Percentiles rank a stretch among this genome's conserved stretches.
phyloP scores from a whole-genome alignment of 805 yeast genomes.

The Cyberlindnera subsufficiens region DNA sequence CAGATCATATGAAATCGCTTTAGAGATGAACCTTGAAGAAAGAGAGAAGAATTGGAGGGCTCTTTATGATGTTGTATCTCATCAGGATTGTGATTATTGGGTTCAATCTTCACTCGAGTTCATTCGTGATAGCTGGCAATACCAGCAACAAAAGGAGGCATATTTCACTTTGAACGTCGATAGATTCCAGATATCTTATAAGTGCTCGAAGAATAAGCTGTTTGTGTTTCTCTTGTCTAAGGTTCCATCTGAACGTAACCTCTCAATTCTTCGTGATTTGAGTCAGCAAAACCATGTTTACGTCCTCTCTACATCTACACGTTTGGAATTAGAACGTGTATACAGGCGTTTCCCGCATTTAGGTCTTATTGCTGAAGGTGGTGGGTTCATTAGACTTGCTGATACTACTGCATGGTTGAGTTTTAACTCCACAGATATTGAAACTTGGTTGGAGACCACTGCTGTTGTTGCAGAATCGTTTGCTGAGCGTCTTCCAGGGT shows the following conservation, averaged over 20 bases:
- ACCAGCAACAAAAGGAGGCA: conserved; percentile 36
- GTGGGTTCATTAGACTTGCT: conserved; percentile 65
- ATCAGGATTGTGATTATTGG: conserved; percentile 76
- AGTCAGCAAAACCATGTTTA: conserved; percentile 56
- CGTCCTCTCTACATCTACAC: conserved; percentile 59
- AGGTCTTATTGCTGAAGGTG: conserved; percentile 88
- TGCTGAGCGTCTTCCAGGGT: conserved; percentile 76
- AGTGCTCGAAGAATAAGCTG: conserved; percentile 29
- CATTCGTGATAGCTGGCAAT: conserved; percentile 48
- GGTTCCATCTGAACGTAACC: conserved; percentile 57
- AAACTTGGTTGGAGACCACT: conserved; percentile 57
- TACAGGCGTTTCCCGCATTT: conserved; percentile 62
- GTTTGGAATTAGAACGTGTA: conserved; percentile 58
- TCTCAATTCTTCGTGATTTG: conserved; percentile 54
- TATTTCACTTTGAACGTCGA: conserved; percentile 27
- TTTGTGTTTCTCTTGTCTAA: conserved; percentile 42
- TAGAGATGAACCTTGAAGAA: conserved; percentile 60
- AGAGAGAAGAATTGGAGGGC: conserved; percentile 55
- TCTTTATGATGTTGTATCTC: conserved; percentile 51
- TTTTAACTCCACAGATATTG: conserved; percentile 12
- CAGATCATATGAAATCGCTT: conserved; percentile 53
- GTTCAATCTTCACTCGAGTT: conserved; percentile 47
- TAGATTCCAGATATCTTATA: conserved; percentile 24
- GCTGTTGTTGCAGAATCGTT: conserved; percentile 49
- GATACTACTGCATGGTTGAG: conserved; percentile 29